Evolutionary conservation across 345 rosid genomes (phyloP).

Genomic region (Bruguiera gymnorhiza): DNA sequence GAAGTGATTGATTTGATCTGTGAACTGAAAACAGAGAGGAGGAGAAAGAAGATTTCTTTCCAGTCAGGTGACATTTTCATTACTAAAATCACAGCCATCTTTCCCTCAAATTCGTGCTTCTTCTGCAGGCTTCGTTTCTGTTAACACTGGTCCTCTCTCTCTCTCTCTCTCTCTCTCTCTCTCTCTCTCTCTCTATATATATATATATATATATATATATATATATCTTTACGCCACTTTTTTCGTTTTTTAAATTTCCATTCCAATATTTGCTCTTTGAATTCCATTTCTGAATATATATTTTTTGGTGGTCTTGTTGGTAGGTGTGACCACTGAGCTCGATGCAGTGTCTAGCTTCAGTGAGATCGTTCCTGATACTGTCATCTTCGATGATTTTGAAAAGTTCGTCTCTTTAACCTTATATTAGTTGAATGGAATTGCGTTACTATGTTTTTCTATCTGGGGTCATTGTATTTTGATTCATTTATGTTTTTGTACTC

Average conservation of each 20-base stretch:
- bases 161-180: neutral
- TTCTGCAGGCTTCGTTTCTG: slow-evolving; percentile 41
- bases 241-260: neutral
- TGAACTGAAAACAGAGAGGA: slow-evolving; percentile 29
- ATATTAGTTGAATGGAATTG: neutral
- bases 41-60: slow-evolving; percentile 34
- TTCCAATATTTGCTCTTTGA: neutral
- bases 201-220: no score
- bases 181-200: no score
- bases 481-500: neutral
- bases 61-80: slow-evolving; percentile 19
- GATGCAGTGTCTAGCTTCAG: slow-evolving; percentile 86
- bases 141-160: slow-evolving; percentile 41
- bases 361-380: slow-evolving; percentile 94
- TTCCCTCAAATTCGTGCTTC: slow-evolving; percentile 50
- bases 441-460: no score
- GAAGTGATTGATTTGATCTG: neutral
- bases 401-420: slow-evolving; percentile 33
- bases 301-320: neutral
- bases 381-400: slow-evolving; percentile 91
- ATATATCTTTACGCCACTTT: no score
- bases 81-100: slow-evolving; percentile 35
- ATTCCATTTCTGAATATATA: neutral
- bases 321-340: slow-evolving; percentile 63
- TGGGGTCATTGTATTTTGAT: no score